phyloP scores from a whole-genome alignment of 1,284 basidiomycete species.

The Cutaneotrichosporon cyanovorans region DNA sequence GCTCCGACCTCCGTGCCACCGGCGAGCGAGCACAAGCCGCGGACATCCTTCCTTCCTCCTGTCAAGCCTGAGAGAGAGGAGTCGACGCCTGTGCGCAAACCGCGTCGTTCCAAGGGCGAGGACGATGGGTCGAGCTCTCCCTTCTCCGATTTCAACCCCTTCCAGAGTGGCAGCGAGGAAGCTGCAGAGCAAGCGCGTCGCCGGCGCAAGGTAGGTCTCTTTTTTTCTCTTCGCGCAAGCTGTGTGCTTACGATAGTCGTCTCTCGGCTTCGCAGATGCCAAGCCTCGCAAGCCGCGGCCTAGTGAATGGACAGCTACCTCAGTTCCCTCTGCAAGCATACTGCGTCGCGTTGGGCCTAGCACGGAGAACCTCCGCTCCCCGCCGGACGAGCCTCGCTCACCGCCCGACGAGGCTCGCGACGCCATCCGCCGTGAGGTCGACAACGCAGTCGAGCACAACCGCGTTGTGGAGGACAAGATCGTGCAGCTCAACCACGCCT shows the following conservation, averaged over 20 bases:
- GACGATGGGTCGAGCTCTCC: conserved; percentile 33
- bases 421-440: conserved; percentile 17
- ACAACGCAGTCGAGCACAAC: conserved; percentile 29
- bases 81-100: conserved; percentile 28
- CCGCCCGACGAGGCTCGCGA: conserved; percentile 27
- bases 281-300: conserved; percentile 14
- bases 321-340: conserved; percentile 14
- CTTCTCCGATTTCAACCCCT: conserved; percentile 52
- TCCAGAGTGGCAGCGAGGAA: conserved; percentile 49
- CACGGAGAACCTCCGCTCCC: conserved; percentile 28
- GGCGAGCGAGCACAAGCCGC: conserved; percentile 6
- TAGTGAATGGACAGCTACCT: conserved; percentile 18
- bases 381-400: conserved; percentile 27
- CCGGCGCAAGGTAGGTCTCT: conserved; percentile 41
- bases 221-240: background rate
- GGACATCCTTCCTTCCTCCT: conserved; percentile 2
- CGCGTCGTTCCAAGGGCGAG: conserved; percentile 15
- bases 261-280: conserved; percentile 12
- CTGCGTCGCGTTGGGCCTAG: conserved; percentile 32
- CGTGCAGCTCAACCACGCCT: conserved; percentile 2
- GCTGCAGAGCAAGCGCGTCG: conserved; percentile 39
- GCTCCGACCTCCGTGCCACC: background rate
- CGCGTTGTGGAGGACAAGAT: conserved; percentile 27
- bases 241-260: conserved; percentile 11
- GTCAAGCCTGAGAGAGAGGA: conserved; percentile 53